A percentile compares a stretch with the other conserved stretches of the same genome.
Evolutionary conservation across 495 filamentous ascomycete genomes (phyloP).

Genomic region (Aspergillus ostianus): DNA sequence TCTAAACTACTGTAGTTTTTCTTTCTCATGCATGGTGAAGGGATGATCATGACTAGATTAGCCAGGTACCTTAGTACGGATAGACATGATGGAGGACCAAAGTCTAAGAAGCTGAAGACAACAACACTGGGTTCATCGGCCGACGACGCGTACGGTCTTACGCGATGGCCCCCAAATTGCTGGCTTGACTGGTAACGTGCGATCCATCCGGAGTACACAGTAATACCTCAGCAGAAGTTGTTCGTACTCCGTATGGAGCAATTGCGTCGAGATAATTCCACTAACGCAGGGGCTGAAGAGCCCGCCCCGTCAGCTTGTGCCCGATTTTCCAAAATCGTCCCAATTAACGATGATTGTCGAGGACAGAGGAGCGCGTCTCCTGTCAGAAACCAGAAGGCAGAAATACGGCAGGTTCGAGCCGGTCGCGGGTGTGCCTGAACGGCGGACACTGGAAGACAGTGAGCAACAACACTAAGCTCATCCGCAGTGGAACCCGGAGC

Average conservation of each 20-base stretch:
- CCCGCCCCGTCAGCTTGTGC: not conserved
- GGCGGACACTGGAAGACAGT: not conserved
- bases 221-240: not conserved
- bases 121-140: not conserved
- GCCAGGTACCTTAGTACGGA: not conserved
- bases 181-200: not conserved
- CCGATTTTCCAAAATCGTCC: not conserved
- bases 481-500: not conserved
- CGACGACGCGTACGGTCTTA: not conserved
- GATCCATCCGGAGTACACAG: not conserved
- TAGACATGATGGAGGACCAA: not conserved
- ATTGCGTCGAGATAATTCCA: not conserved
- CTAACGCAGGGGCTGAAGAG: not conserved
- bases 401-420: not conserved
- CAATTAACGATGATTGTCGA: not conserved
- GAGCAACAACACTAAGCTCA: not conserved
- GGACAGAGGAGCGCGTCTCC: too few species aligned
- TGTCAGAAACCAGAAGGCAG: too few species aligned
- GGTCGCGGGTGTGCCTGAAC: not conserved
- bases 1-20: not conserved
- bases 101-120: not conserved
- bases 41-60: too few species aligned
- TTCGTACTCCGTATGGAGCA: not conserved
- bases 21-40: too few species aligned
- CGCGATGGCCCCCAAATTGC: not conserved